Evolutionary conservation across 1,284 basidiomycete genomes (phyloP).

Genomic region (Singerocomus rubriflavus): DNA sequence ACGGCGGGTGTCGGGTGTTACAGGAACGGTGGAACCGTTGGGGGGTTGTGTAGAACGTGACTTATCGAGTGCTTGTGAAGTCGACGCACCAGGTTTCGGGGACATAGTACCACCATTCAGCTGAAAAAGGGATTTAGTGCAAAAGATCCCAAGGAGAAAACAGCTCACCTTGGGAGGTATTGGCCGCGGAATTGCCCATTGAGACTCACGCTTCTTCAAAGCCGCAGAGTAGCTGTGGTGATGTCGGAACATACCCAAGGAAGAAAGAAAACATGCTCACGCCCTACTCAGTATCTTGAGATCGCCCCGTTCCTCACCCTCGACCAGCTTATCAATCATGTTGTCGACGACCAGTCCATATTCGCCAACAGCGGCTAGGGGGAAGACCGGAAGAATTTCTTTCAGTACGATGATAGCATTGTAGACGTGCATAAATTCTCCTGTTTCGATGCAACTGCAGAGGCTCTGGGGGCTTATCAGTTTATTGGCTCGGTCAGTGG

Average conservation of each 20-base stretch:
- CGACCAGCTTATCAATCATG: conserved; percentile 66
- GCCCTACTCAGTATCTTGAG: conserved; percentile 78
- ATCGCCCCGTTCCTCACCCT: conserved; percentile 76
- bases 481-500: neutral
- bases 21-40: conserved; percentile 35
- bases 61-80: conserved; percentile 39
- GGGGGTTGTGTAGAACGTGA: conserved; percentile 36
- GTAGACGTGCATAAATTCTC: conserved; percentile 94
- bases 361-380: conserved; percentile 58
- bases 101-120: conserved; percentile 36
- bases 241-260: conserved; percentile 10
- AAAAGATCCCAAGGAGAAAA: conserved; percentile 19
- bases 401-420: conserved; percentile 89
- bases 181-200: conserved; percentile 51
- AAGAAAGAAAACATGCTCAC: conserved; percentile 41
- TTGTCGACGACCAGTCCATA: conserved; percentile 58
- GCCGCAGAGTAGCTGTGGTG: conserved; percentile 60
- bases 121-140: conserved; percentile 20
- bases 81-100: conserved; percentile 32
- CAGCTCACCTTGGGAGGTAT: conserved; percentile 19
- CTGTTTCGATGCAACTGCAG: conserved; percentile 61
- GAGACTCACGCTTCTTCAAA: conserved; percentile 62
- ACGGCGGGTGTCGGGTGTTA: conserved; percentile 25
- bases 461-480: conserved; percentile 45
- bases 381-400: conserved; percentile 86